These are phyloP conservation scores for Aspergillaceae sp. DNA, from an alignment of 2,329 filamentous ascomycete genomes.

Conservation along the genomic window DNA sequence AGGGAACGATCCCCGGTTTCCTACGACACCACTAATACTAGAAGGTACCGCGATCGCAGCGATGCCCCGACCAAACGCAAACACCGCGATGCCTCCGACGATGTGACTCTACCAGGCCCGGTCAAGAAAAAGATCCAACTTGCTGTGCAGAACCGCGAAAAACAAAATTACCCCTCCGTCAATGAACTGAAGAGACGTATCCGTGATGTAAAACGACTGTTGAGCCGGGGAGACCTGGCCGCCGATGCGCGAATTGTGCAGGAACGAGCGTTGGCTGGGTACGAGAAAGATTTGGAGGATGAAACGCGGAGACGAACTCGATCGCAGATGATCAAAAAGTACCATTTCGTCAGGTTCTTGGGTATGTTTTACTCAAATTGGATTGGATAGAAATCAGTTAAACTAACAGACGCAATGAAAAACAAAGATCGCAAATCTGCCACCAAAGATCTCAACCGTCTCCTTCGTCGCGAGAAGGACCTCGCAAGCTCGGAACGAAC, in stretches of 20 bases:
- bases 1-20: conserved; percentile 4
- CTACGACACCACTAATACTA: conserved; percentile 2
- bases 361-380: conserved; percentile 23
- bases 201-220: conserved; percentile 47
- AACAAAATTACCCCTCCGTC: conserved; percentile 28
- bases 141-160: conserved; percentile 10
- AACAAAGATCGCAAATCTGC: conserved; percentile 35
- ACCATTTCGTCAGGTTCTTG: conserved; percentile 60
- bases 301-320: conserved; percentile 42
- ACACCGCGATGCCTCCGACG: conserved; percentile 18
- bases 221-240: conserved; percentile 43
- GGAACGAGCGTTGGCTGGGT: conserved; percentile 50
- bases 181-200: conserved; percentile 49
- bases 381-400: no score
- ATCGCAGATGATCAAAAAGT: conserved; percentile 51
- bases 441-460: conserved; percentile 29
- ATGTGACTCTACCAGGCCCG: conserved; percentile 8
- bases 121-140: conserved; percentile 21
- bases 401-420: conserved; percentile 1
- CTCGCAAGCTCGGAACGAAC: conserved; percentile 20
- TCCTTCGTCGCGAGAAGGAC: conserved; percentile 32
- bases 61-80: conserved; percentile 24
- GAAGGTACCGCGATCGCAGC: conserved; percentile 12
- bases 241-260: conserved; percentile 49
- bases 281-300: conserved; percentile 47